Percentiles rank a stretch among this genome's conserved stretches.
Evolutionary conservation across 371 early-diverging fungal species (phyloP).

Genomic region (Mortierella sp.): DNA sequence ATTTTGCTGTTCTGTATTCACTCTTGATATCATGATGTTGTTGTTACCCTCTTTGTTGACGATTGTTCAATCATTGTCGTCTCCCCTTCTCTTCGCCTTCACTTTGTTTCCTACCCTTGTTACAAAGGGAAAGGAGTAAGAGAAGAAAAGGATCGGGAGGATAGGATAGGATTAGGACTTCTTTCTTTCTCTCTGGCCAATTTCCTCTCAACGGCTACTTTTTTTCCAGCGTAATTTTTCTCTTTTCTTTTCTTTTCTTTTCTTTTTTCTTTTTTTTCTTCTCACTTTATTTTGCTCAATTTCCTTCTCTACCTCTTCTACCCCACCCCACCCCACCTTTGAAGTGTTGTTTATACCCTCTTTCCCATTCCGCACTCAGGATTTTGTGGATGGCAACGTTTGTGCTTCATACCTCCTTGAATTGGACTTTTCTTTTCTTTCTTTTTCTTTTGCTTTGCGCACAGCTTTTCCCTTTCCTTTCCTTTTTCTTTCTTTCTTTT

Average conservation of each 20-base stretch:
- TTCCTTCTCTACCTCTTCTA: conserved; percentile 2
- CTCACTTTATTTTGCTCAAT: background rate
- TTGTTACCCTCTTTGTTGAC: background rate
- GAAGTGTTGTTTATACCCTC: no score
- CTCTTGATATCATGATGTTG: no score
- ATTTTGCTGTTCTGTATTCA: no score
- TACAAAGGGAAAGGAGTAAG: no score
- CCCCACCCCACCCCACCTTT: no score
- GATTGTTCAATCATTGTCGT: conserved; percentile 8
- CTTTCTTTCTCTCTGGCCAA: background rate
- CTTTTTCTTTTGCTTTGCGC: background rate
- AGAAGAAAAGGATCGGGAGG: no score
- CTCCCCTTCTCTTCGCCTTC: no score
- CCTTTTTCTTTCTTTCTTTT: background rate
- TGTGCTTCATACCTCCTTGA: no score
- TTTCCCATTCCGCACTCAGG: no score
- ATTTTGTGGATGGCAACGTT: no score
- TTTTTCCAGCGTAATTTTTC: conserved; percentile 5
- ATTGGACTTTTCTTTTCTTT: no score
- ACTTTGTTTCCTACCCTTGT: no score
- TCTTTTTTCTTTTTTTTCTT: background rate
- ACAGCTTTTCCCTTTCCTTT: background rate
- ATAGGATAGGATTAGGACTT: background rate
- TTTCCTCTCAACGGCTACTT: background rate
- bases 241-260: conserved; percentile 3